Evolutionary conservation across 345 rosid genomes (phyloP).

Genomic region (Lumnitzera racemosa): DNA sequence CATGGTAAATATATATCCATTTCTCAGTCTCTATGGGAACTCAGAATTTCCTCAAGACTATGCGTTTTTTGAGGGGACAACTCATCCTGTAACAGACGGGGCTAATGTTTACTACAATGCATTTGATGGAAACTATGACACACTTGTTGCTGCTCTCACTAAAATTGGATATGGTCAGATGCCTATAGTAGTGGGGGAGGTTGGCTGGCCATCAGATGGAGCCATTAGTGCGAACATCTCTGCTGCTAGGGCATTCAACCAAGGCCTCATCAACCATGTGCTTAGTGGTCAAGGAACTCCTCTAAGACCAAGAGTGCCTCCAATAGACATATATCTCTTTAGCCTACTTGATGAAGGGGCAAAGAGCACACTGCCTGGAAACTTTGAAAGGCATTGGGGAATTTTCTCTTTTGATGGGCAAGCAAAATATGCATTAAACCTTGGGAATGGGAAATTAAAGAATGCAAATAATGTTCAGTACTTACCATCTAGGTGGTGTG

Average conservation of each 20-base stretch:
- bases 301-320: conserved; percentile 72
- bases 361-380: conserved; percentile 74
- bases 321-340: conserved; percentile 78
- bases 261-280: conserved; percentile 70
- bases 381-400: conserved; percentile 97
- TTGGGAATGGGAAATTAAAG: conserved; percentile 57
- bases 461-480: conserved; percentile 67
- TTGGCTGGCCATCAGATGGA: conserved; percentile 97
- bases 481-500: conserved; percentile 94
- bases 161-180: conserved; percentile 82
- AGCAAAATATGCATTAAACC: conserved; percentile 77
- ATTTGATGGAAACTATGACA: conserved; percentile 89
- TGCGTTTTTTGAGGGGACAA: conserved; percentile 80
- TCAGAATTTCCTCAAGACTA: conserved; percentile 93
- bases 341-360: conserved; percentile 91
- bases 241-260: conserved; percentile 83
- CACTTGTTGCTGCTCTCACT: conserved; percentile 78
- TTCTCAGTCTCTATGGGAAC: conserved; percentile 83
- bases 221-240: conserved; percentile 70
- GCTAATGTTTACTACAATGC: conserved; percentile 74
- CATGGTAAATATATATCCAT: conserved; percentile 89
- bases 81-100: conserved; percentile 79
- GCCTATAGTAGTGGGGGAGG: conserved; percentile 91
- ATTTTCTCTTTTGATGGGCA: conserved; percentile 96
- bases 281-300: conserved; percentile 81